Evolutionary conservation across 2,329 filamentous ascomycete species (phyloP).

Genomic region (Penicillium capsulatum): DNA sequence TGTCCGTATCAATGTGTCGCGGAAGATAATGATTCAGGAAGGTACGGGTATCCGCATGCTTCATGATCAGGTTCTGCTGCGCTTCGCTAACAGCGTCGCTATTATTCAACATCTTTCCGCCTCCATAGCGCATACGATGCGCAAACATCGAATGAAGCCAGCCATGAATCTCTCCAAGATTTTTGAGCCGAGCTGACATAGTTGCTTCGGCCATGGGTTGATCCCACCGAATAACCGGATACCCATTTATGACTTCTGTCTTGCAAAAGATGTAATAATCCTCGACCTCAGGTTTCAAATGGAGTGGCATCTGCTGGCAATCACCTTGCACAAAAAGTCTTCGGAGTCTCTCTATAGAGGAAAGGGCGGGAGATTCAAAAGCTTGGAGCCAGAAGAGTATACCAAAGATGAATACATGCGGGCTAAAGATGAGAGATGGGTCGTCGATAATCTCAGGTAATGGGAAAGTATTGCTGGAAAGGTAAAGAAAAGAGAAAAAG

Average conservation of each 20-base stretch:
- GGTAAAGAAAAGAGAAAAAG: too few species aligned
- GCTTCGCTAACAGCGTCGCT: slow-evolving; percentile 25
- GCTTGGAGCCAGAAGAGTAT: slow-evolving; percentile 10
- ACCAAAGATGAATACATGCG: slow-evolving; percentile 10
- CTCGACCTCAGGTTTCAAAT: slow-evolving; percentile 8
- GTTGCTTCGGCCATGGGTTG: slow-evolving; percentile 3
- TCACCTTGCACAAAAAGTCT: slow-evolving; percentile 6
- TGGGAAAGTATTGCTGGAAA: slow-evolving; percentile 10
- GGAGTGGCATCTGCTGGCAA: slow-evolving; percentile 9
- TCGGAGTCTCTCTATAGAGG: slow-evolving; percentile 12
- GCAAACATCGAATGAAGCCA: slow-evolving; percentile 8
- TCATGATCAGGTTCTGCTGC: slow-evolving; percentile 32
- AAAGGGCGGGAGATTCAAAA: slow-evolving; percentile 9
- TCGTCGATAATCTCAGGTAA: slow-evolving; percentile 14
- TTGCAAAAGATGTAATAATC: slow-evolving; percentile 12
- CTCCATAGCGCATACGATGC: slow-evolving; percentile 7
- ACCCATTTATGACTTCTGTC: slow-evolving; percentile 3
- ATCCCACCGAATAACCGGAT: slow-evolving; percentile 4
- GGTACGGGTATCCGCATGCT: slow-evolving; percentile 15
- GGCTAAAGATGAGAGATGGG: slow-evolving; percentile 12
- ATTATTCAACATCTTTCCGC: slow-evolving; percentile 11
- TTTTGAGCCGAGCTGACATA: slow-evolving; percentile 6
- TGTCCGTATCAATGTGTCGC: slow-evolving; percentile 11
- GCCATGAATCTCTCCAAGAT: slow-evolving; percentile 11
- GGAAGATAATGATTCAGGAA: slow-evolving; percentile 22